Evolutionary conservation across 352 stramenopile species (phyloP).

Genomic region (Phytopythium montanum): DNA sequence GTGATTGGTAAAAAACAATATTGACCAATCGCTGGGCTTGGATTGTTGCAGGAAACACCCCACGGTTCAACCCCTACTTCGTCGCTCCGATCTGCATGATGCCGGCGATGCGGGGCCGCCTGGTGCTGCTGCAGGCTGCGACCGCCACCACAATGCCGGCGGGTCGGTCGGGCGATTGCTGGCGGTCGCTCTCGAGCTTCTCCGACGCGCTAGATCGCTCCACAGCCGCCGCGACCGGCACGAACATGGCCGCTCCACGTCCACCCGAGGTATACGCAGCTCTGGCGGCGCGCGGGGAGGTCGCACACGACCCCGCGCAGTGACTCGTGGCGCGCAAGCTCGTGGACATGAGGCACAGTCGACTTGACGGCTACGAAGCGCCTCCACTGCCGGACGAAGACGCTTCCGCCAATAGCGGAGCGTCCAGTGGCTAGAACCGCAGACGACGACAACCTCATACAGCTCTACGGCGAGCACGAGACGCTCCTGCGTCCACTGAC

Average conservation of each 20-base stretch:
- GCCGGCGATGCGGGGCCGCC: neutral
- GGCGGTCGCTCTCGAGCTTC: slow-evolving; percentile 2
- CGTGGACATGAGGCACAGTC: slow-evolving; percentile 59
- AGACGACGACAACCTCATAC: neutral
- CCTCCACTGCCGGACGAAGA: slow-evolving; percentile 19
- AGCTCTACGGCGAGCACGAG: slow-evolving; percentile 16
- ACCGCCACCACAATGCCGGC: neutral
- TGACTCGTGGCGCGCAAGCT: slow-evolving; percentile 25
- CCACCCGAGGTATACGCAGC: slow-evolving; percentile 31
- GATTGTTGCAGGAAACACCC: no score
- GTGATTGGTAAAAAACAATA: no score
- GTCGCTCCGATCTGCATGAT: no score
- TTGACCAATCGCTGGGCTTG: no score
- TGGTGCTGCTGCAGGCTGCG: neutral
- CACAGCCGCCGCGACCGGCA: neutral
- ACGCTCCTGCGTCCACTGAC: slow-evolving; percentile 62
- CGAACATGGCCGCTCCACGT: neutral
- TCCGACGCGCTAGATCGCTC: slow-evolving; percentile 7
- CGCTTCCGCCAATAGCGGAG: neutral
- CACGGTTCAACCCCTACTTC: no score
- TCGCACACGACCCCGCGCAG: slow-evolving; percentile 33
- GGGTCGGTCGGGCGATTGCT: neutral
- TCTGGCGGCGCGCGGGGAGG: slow-evolving; percentile 17
- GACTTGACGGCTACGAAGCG: slow-evolving; percentile 46
- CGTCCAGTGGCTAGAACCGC: neutral